Conservation (phyloP, 2,329 filamentous ascomycete species). For the Ophiocordyceps sinensis region DNA sequence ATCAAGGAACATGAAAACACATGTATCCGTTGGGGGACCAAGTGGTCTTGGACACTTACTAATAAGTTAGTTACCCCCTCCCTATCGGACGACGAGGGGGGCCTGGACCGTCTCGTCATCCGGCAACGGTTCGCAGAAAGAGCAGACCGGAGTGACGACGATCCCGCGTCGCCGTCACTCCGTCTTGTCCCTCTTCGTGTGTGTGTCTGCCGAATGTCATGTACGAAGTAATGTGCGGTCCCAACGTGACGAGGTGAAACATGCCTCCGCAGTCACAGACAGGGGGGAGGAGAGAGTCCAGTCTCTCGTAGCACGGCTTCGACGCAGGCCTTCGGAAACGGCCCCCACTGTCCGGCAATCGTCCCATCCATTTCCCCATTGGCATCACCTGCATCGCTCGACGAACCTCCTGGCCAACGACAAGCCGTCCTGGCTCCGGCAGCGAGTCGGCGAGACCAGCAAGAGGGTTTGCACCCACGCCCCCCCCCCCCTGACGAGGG, state of each 20-base stretch:
- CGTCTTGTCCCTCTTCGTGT: background rate
- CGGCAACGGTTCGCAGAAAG: too few species aligned
- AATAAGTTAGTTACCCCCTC: too few species aligned
- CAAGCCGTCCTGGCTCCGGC: conserved; percentile 2
- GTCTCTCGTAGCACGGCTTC: background rate
- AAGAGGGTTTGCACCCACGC: background rate
- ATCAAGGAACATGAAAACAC: too few species aligned
- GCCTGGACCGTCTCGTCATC: too few species aligned
- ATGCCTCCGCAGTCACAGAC: background rate
- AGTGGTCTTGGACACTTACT: too few species aligned
- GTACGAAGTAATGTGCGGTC: background rate
- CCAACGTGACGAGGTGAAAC: background rate
- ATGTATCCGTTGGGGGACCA: too few species aligned
- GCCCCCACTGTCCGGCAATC: conserved; percentile 2
- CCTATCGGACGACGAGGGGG: too few species aligned
- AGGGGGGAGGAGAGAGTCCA: background rate
- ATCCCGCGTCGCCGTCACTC: background rate
- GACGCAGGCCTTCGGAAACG: background rate
- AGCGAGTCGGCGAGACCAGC: conserved; percentile 4
- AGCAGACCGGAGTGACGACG: too few species aligned
- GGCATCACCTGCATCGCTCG: background rate
- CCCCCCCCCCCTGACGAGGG: background rate
- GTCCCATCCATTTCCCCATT: background rate
- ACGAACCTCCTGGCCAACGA: background rate
- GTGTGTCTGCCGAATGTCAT: background rate